Evolutionary conservation across 352 stramenopile genomes (phyloP).

Genomic region (Phytophthora tubulina): DNA sequence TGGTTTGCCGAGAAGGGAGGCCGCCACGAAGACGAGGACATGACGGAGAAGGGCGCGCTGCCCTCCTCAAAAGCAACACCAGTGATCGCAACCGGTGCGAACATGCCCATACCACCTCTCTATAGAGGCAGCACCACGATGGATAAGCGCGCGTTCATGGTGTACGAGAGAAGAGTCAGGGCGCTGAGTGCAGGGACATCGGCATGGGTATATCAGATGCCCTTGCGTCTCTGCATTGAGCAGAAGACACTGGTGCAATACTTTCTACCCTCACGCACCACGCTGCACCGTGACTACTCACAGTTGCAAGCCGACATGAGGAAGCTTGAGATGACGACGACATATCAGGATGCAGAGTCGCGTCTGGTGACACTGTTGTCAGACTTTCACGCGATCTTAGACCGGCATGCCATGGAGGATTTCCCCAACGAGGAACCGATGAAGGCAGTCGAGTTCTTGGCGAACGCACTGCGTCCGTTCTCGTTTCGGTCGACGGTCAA

Average conservation of each 20-base stretch:
- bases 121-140: no score
- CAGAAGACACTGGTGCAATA: background rate
- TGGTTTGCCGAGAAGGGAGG: no score
- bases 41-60: no score
- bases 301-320: background rate
- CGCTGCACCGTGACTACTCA: background rate
- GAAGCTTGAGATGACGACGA: background rate
- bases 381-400: background rate
- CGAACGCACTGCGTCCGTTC: background rate
- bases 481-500: background rate
- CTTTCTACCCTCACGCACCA: background rate
- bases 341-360: background rate
- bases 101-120: no score
- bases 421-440: background rate
- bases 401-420: background rate
- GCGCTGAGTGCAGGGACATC: background rate
- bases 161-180: no score
- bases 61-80: no score
- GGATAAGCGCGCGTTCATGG: no score
- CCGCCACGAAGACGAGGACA: no score
- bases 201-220: no score
- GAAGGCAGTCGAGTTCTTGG: background rate
- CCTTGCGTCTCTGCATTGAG: background rate
- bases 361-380: background rate
- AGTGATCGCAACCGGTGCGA: no score